phyloP scores from a whole-genome alignment of 352 stramenopile species.

The Phytopythium montanum region DNA sequence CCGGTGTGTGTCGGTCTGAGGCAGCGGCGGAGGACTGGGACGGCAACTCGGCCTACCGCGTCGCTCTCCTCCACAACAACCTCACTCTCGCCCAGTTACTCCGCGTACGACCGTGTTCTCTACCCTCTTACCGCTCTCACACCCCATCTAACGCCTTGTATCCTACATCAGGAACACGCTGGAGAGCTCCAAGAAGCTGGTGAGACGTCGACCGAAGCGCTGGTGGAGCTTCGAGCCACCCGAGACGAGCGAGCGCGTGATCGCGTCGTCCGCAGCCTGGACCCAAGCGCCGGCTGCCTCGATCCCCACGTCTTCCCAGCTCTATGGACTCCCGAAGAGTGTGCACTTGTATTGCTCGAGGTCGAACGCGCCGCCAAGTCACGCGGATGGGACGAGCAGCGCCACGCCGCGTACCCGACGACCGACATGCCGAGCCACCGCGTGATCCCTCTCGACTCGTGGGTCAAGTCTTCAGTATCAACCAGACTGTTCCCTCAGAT shows the following conservation, averaged over 20 bases:
- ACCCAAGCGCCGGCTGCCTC: slow-evolving; percentile 37
- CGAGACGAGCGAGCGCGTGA: slow-evolving; percentile 40
- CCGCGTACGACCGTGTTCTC: slow-evolving; percentile 12
- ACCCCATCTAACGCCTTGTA: not conserved
- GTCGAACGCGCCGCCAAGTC: slow-evolving; percentile 33
- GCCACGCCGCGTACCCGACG: slow-evolving; percentile 79
- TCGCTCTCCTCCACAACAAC: slow-evolving; percentile 46
- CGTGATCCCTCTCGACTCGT: slow-evolving; percentile 56
- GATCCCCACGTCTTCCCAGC: slow-evolving; percentile 34
- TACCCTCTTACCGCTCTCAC: not conserved
- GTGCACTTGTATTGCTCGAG: slow-evolving; percentile 27
- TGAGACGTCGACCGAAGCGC: not conserved
- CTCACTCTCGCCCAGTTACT: slow-evolving; percentile 34
- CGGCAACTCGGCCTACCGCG: slow-evolving; percentile 38
- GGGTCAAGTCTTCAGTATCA: slow-evolving; percentile 51
- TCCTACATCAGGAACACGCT: slow-evolving; percentile 5
- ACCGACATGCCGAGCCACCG: slow-evolving; percentile 80
- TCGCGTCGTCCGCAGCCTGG: slow-evolving; percentile 49
- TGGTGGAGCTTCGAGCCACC: slow-evolving; percentile 21
- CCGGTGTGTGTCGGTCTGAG: slow-evolving; percentile 25
- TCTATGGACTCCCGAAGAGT: slow-evolving; percentile 58
- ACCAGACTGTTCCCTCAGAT: slow-evolving; percentile 60
- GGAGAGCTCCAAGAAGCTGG: slow-evolving; percentile 14
- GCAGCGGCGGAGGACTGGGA: slow-evolving; percentile 50
- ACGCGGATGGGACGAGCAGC: slow-evolving; percentile 71